Evolutionary conservation across 176 grass and related monocot genomes (phyloP).

Genomic region (Leersia perrieri): DNA sequence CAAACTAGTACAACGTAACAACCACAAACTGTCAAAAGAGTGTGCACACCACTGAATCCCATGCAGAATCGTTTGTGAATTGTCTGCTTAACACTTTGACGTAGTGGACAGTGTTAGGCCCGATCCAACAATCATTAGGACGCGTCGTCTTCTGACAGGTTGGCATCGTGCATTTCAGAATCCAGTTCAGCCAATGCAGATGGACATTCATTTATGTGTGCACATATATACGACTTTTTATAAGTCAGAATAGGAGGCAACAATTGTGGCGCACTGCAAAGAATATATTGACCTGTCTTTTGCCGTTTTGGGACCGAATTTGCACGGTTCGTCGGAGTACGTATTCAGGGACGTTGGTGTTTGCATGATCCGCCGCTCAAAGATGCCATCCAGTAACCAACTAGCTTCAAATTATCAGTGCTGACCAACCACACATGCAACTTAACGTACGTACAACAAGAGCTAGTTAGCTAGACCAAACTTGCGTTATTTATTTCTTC

Average conservation of each 20-base stretch:
- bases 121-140: background rate
- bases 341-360: background rate
- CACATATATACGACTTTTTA: background rate
- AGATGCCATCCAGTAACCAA: too few relatives aligned
- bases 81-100: background rate
- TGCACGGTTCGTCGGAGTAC: background rate
- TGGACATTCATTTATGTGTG: too few relatives aligned
- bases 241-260: background rate
- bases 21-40: background rate
- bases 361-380: background rate
- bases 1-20: too few relatives aligned
- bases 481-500: background rate
- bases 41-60: background rate
- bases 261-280: background rate
- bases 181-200: background rate
- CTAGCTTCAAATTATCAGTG: too few relatives aligned
- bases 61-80: background rate
- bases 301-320: background rate
- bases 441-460: background rate
- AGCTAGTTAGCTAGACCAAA: background rate
- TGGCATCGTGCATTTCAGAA: background rate
- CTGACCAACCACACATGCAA: background rate
- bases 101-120: background rate
- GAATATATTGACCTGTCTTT: background rate
- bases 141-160: background rate